These are phyloP conservation scores for Hanseniaspora thailandica DNA, from an alignment of 805 yeast species.

Conservation along the genomic window DNA sequence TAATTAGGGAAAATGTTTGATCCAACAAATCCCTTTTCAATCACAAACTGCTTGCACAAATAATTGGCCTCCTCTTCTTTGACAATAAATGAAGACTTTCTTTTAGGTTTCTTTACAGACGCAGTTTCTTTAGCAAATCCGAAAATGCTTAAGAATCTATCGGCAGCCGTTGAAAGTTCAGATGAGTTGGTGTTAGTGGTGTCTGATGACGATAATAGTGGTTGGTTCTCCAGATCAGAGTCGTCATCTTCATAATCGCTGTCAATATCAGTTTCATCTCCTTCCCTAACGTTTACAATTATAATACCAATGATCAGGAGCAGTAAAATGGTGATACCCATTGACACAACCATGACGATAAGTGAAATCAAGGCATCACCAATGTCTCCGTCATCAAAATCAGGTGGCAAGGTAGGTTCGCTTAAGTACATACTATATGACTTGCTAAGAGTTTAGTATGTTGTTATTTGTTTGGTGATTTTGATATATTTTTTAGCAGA, in stretches of 20 bases:
- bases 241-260: constrained; percentile 2
- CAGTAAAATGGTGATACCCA: constrained; percentile 7
- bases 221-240: constrained; percentile 5
- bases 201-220: neutral
- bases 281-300: neutral
- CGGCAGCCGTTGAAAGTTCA: neutral
- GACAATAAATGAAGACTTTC: neutral
- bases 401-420: neutral
- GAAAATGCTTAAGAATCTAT: constrained; percentile 5
- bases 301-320: neutral
- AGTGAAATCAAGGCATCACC: neutral
- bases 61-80: constrained; percentile 37
- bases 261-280: constrained; percentile 1
- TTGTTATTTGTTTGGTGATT: no score
- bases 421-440: neutral
- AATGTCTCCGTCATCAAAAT: neutral
- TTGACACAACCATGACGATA: constrained; percentile 6
- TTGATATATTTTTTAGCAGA: no score
- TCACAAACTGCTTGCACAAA: constrained; percentile 13
- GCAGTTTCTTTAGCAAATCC: constrained; percentile 17
- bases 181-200: neutral
- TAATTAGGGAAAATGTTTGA: constrained; percentile 12
- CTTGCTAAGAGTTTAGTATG: no score
- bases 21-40: constrained; percentile 12
- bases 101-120: constrained; percentile 27